These are phyloP conservation scores for Rhodamnia argentea DNA, from an alignment of 345 rosid genomes.

Conservation along the genomic window DNA sequence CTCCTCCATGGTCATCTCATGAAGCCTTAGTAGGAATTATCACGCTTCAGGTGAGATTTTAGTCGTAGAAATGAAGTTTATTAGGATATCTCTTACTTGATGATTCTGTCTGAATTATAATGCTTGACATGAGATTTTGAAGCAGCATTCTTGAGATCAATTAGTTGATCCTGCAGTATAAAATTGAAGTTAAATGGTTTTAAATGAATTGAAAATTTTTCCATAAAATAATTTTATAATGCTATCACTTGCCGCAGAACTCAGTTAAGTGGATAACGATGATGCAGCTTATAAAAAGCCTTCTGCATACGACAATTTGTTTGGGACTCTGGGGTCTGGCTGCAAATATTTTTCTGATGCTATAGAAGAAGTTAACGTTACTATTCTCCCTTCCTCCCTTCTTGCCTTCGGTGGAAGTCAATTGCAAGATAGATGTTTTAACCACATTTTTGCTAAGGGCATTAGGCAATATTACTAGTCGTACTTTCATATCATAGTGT, in stretches of 20 bases:
- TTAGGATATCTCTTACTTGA: neutral
- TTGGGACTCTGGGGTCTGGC: constrained; percentile 35
- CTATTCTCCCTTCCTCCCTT: neutral
- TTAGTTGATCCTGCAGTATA: neutral
- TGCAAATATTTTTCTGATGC: constrained; percentile 34
- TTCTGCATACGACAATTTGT: constrained; percentile 30
- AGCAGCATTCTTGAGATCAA: neutral
- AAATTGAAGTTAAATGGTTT: neutral
- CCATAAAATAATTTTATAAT: neutral
- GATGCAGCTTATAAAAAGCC: constrained; percentile 26
- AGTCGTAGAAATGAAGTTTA: neutral
- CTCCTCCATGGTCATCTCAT: neutral
- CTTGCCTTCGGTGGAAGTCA: neutral
- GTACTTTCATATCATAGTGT: neutral
- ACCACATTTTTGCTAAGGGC: neutral
- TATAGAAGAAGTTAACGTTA: constrained; percentile 35
- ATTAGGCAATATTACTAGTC: neutral
- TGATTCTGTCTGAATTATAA: neutral
- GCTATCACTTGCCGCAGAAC: constrained; percentile 18
- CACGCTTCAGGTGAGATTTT: neutral
- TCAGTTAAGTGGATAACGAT: constrained; percentile 13
- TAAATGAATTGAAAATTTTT: neutral
- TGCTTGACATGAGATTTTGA: neutral
- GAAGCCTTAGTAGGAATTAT: neutral
- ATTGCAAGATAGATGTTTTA: neutral